Evolutionary conservation across 192 early-diverging fungal species (phyloP).

Genomic region (Cetraspora pellucida): DNA sequence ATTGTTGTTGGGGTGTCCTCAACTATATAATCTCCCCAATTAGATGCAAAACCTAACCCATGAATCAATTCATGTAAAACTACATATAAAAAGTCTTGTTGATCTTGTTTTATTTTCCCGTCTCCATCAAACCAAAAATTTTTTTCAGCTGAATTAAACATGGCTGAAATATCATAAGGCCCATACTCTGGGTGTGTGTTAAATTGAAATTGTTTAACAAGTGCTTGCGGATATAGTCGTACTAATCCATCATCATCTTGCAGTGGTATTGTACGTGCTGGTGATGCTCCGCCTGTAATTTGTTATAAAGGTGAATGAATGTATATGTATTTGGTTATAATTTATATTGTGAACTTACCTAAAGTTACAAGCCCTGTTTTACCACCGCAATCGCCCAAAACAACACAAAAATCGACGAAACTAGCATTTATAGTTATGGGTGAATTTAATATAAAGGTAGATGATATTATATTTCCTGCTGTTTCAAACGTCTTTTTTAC

Average conservation of each 20-base stretch:
- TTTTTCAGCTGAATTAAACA: constrained; percentile 40
- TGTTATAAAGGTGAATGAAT: neutral
- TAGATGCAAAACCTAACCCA: constrained; percentile 48
- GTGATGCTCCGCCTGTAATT: constrained; percentile 39
- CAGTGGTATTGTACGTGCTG: constrained; percentile 41
- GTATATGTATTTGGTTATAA: neutral
- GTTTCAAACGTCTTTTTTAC: constrained; percentile 36
- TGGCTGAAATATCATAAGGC: constrained; percentile 41
- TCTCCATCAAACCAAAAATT: constrained; percentile 42
- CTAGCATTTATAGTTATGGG: constrained; percentile 43
- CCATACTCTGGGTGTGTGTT: constrained; percentile 35
- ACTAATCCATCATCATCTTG: constrained; percentile 43
- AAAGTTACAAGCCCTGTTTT: constrained; percentile 3
- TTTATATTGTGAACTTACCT: neutral
- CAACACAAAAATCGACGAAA: constrained; percentile 40
- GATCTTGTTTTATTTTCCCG: constrained; percentile 20
- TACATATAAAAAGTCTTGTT: constrained; percentile 44
- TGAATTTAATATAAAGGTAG: constrained; percentile 31
- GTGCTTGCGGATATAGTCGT: constrained; percentile 48
- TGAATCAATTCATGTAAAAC: constrained; percentile 47
- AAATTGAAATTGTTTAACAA: constrained; percentile 45
- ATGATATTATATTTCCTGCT: constrained; percentile 41
- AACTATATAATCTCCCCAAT: constrained; percentile 36
- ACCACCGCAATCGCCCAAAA: neutral
- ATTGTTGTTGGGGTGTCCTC: neutral